Conservation (phyloP, 352 stramenopile genomes). For the Aphanomyces astaci region DNA sequence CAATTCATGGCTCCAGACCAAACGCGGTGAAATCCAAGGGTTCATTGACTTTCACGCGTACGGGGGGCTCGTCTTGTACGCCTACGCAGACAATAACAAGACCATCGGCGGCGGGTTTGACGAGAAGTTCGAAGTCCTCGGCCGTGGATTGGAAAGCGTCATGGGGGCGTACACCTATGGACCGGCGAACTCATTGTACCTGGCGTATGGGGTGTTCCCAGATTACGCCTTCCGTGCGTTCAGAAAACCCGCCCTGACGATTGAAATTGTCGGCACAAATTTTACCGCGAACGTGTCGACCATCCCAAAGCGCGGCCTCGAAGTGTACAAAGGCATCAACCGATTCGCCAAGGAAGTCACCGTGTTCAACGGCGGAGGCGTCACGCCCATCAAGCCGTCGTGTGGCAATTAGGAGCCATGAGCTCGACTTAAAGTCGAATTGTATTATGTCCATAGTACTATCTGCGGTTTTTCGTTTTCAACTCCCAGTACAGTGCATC, state of each 20-base stretch:
- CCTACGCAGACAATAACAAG: conserved; percentile 28
- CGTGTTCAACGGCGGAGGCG: too few species aligned
- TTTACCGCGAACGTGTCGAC: conserved; percentile 35
- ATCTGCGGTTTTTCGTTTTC: too few species aligned
- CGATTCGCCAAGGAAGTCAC: too few species aligned
- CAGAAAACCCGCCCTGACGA: too few species aligned
- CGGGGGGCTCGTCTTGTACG: background rate
- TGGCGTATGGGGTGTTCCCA: conserved; percentile 30
- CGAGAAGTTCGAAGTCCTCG: conserved; percentile 33
- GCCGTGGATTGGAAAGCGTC: conserved; percentile 28
- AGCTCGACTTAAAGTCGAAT: too few species aligned
- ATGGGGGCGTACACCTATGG: conserved; percentile 25
- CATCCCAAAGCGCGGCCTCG: conserved; percentile 35
- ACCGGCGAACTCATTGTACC: conserved; percentile 26
- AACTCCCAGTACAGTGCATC: too few species aligned
- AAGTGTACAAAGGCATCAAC: too few species aligned
- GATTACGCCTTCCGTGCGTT: too few species aligned
- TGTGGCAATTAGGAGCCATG: too few species aligned
- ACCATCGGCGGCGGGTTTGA: conserved; percentile 37
- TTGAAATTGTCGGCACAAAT: conserved; percentile 30
- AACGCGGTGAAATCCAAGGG: background rate
- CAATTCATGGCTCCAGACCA: background rate
- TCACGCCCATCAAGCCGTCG: too few species aligned
- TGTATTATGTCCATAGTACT: too few species aligned
- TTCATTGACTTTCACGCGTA: conserved; percentile 7